phyloP scores from a whole-genome alignment of 768 basidiomycete species.

The Dentipellis sp. region DNA sequence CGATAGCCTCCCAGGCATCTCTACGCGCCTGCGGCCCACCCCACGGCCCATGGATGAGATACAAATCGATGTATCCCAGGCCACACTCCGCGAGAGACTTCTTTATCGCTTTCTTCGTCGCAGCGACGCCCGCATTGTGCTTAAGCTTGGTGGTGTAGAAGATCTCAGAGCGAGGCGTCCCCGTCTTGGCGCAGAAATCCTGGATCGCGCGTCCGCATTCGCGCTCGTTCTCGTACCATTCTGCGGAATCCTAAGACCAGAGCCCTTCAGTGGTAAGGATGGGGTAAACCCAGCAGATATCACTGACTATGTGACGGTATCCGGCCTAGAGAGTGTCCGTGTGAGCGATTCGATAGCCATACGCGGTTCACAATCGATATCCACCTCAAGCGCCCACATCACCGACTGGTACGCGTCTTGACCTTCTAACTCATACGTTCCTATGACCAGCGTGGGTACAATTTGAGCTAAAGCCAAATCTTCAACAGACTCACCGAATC shows the following conservation, averaged over 20 bases:
- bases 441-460: slow-evolving; percentile 3
- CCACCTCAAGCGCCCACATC: slow-evolving; percentile 52
- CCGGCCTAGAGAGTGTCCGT: slow-evolving; percentile 35
- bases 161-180: slow-evolving; percentile 46
- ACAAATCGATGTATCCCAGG: slow-evolving; percentile 61
- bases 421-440: slow-evolving; percentile 59
- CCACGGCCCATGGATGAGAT: slow-evolving; percentile 61
- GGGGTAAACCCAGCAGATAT: too few species aligned
- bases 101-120: slow-evolving; percentile 39
- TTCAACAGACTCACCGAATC: slow-evolving; percentile 32
- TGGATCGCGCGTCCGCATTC: slow-evolving; percentile 54
- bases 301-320: slow-evolving; percentile 53
- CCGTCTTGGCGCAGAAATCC: slow-evolving; percentile 38
- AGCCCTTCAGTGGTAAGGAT: too few species aligned
- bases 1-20: slow-evolving; percentile 59
- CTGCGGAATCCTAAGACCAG: slow-evolving; percentile 32
- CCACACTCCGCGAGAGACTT: slow-evolving; percentile 43
- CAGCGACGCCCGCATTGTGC: slow-evolving; percentile 42
- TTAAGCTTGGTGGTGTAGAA: slow-evolving; percentile 69
- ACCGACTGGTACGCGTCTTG: slow-evolving; percentile 46
- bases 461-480: too few species aligned
- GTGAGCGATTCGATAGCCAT: not conserved
- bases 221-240: slow-evolving; percentile 57
- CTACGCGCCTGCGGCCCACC: slow-evolving; percentile 47
- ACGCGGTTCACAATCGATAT: slow-evolving; percentile 5